phyloP scores from a whole-genome alignment of 192 early-diverging fungal genomes.

The Entomortierella parvispora region DNA sequence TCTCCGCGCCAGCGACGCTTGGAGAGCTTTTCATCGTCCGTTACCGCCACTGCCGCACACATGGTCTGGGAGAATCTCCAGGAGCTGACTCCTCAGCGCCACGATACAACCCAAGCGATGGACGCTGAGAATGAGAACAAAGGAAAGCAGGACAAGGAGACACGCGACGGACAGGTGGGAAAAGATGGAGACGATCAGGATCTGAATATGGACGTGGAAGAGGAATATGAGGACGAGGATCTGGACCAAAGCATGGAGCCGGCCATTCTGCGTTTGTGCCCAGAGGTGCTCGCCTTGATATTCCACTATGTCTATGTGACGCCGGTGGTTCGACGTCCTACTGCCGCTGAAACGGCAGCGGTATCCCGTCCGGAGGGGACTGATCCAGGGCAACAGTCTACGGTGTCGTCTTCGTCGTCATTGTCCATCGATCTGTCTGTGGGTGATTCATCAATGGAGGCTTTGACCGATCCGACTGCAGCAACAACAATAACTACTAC shows the following conservation, averaged over 20 bases:
- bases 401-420: not conserved
- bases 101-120: no score
- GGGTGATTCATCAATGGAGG: not conserved
- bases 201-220: slow-evolving; percentile 3
- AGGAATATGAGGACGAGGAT: slow-evolving; percentile 8
- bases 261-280: slow-evolving; percentile 41
- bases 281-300: slow-evolving; percentile 38
- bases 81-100: no score
- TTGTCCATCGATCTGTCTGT: not conserved
- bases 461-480: no score
- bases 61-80: no score
- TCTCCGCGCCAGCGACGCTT: no score
- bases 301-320: slow-evolving; percentile 53
- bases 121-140: no score
- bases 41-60: no score
- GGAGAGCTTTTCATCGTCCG: no score
- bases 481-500: not conserved
- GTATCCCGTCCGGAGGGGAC: not conserved
- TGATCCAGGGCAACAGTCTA: not conserved
- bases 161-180: not conserved
- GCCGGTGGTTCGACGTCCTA: slow-evolving; percentile 37
- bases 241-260: slow-evolving; percentile 8
- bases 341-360: not conserved
- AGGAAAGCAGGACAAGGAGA: no score
- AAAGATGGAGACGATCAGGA: not conserved